Percentiles rank a stretch among this genome's conserved stretches.
phyloP scores from a whole-genome alignment of 345 rosid genomes.

The Reutealis trisperma region DNA sequence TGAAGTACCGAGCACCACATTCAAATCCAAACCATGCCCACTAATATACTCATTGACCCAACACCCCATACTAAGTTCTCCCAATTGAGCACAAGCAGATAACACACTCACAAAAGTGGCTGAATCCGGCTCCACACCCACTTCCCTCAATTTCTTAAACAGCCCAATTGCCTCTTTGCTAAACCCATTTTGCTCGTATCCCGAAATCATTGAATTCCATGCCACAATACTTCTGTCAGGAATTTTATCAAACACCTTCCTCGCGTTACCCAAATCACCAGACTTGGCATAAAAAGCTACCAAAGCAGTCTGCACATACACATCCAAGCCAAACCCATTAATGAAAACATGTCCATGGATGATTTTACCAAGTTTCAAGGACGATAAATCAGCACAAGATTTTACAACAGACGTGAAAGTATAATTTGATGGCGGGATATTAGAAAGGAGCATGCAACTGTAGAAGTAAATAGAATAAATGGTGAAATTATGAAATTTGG shows the following conservation, averaged over 20 bases:
- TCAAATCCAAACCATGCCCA: constrained; percentile 39
- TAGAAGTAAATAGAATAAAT: constrained; percentile 54
- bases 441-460: constrained; percentile 49
- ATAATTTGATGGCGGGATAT: constrained; percentile 54
- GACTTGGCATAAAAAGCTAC: constrained; percentile 57
- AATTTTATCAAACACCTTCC: constrained; percentile 69
- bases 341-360: constrained; percentile 61
- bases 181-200: constrained; percentile 76
- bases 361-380: constrained; percentile 44
- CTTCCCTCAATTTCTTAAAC: constrained; percentile 57
- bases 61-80: constrained; percentile 57
- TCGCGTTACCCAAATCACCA: constrained; percentile 45
- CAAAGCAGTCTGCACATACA: constrained; percentile 64
- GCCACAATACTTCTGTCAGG: constrained; percentile 60
- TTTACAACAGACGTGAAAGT: constrained; percentile 75
- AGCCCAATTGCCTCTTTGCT: constrained; percentile 56
- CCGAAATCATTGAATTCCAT: constrained; percentile 83
- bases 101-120: constrained; percentile 64
- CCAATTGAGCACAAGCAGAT: constrained; percentile 75
- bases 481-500: constrained; percentile 45
- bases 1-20: constrained; percentile 73
- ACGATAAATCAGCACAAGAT: constrained; percentile 61
- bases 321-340: constrained; percentile 61
- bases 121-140: constrained; percentile 54
- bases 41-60: constrained; percentile 62